Evolutionary conservation across 208 protist species (phyloP).

Genomic region (Trypanosoma rangeli): DNA sequence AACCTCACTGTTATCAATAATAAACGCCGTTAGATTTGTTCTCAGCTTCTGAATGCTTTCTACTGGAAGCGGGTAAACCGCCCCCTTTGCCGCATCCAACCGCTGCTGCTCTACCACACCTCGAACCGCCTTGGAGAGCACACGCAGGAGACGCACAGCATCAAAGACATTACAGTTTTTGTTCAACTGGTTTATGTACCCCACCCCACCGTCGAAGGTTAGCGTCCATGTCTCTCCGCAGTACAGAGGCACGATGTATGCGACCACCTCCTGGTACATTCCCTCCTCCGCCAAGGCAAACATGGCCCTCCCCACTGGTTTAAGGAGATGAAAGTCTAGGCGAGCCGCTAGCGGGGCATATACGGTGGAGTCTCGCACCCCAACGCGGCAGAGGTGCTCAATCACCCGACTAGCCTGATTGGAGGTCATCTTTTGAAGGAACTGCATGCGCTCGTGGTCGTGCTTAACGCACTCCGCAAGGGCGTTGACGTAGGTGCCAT

Average conservation of each 20-base stretch:
- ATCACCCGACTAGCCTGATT: conserved; percentile 79
- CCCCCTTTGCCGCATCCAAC: not conserved
- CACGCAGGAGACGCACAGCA: conserved; percentile 75
- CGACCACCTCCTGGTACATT: conserved; percentile 55
- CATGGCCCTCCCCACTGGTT: conserved; percentile 69
- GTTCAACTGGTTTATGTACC: conserved; percentile 15
- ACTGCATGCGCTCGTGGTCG: conserved; percentile 71
- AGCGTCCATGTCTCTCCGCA: conserved; percentile 60
- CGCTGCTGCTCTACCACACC: conserved; percentile 46
- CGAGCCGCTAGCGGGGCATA: conserved; percentile 53
- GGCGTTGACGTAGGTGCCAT: conserved; percentile 46
- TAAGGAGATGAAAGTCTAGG: conserved; percentile 60
- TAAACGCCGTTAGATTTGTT: conserved; percentile 57
- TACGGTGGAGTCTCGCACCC: conserved; percentile 54
- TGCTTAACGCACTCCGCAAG: conserved; percentile 66
- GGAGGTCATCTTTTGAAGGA: conserved; percentile 73
- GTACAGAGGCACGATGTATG: conserved; percentile 74
- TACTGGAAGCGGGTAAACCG: conserved; percentile 33
- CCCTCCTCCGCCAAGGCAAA: conserved; percentile 60
- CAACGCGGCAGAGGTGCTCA: conserved; percentile 56
- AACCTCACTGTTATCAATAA: conserved; percentile 60
- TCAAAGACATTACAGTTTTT: conserved; percentile 67
- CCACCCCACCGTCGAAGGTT: conserved; percentile 18
- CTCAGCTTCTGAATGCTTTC: conserved; percentile 65
- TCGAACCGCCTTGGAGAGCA: conserved; percentile 72